These are phyloP conservation scores for Phalaenopsis equestris DNA, from an alignment of 106 monocot genomes.

Conservation along the genomic window DNA sequence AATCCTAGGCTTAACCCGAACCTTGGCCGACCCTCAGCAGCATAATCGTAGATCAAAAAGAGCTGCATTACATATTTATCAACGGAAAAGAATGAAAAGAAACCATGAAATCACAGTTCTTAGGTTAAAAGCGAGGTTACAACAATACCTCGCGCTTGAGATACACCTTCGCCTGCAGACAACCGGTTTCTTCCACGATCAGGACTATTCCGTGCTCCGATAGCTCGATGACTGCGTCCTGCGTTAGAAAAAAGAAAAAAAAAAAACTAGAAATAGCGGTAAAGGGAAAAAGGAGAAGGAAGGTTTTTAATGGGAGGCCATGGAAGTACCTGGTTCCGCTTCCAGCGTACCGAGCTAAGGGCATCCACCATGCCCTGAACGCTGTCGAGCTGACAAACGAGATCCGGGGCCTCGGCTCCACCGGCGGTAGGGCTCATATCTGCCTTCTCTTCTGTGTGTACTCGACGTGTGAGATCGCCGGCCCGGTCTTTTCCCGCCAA, in stretches of 20 bases:
- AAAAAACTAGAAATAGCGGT: constrained; percentile 8
- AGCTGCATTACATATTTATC: constrained; percentile 31
- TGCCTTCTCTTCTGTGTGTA: not conserved
- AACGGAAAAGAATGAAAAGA: not conserved
- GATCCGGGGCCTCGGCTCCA: constrained; percentile 44
- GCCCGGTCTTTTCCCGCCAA: too few relatives aligned
- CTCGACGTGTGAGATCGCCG: too few relatives aligned
- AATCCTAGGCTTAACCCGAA: constrained; percentile 91
- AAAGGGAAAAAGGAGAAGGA: not conserved
- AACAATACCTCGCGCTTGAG: constrained; percentile 80
- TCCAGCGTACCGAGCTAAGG: constrained; percentile 93
- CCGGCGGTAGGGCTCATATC: constrained; percentile 40
- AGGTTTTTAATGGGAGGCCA: not conserved
- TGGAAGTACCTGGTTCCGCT: constrained; percentile 67
- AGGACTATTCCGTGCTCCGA: constrained; percentile 95
- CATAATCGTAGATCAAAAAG: constrained; percentile 72
- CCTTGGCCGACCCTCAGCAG: constrained; percentile 75
- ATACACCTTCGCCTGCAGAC: constrained; percentile 98
- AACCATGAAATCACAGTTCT: not conserved
- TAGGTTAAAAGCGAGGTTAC: not conserved
- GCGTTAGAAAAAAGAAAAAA: not conserved
- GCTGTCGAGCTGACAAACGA: constrained; percentile 72
- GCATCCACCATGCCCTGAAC: constrained; percentile 97
- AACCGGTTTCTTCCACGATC: constrained; percentile 84
- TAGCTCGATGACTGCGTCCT: constrained; percentile 88